A percentile compares a stretch with the other conserved stretches of the same genome.
These are phyloP conservation scores for Candolleomyces aberdarensis DNA, from an alignment of 768 basidiomycete genomes.

Conservation along the genomic window DNA sequence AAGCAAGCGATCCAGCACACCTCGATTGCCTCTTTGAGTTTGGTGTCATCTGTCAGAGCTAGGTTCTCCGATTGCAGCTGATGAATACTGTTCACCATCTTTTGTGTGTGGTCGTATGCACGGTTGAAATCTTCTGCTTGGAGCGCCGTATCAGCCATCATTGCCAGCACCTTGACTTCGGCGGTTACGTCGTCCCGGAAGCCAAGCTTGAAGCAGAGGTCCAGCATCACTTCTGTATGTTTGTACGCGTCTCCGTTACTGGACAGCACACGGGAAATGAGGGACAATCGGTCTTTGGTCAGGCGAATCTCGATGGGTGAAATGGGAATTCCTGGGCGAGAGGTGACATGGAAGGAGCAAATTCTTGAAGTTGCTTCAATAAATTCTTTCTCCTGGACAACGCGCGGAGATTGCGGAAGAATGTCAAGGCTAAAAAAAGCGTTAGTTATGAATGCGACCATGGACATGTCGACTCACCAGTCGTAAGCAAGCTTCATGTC, in stretches of 20 bases:
- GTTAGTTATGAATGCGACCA: neutral
- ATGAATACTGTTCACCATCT: conserved; percentile 66
- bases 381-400: conserved; percentile 79
- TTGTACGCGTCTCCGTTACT: conserved; percentile 86
- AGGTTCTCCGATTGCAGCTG: conserved; percentile 37
- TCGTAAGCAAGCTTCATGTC: conserved; percentile 98
- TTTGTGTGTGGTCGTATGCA: conserved; percentile 68
- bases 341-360: conserved; percentile 84
- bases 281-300: conserved; percentile 81
- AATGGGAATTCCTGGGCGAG: conserved; percentile 71
- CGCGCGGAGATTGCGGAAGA: conserved; percentile 56
- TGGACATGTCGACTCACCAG: conserved; percentile 55
- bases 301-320: conserved; percentile 93
- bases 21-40: conserved; percentile 60
- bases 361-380: conserved; percentile 97
- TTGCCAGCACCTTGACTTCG: conserved; percentile 79
- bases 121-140: conserved; percentile 75
- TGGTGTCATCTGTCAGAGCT: conserved; percentile 30
- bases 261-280: conserved; percentile 85
- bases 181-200: conserved; percentile 70
- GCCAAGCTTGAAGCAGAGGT: conserved; percentile 87
- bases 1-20: conserved; percentile 91
- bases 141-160: conserved; percentile 87
- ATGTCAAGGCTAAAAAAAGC: conserved; percentile 65
- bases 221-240: conserved; percentile 88